Conservation (phyloP, 352 stramenopile species). For the Plasmopara muralis region DNA sequence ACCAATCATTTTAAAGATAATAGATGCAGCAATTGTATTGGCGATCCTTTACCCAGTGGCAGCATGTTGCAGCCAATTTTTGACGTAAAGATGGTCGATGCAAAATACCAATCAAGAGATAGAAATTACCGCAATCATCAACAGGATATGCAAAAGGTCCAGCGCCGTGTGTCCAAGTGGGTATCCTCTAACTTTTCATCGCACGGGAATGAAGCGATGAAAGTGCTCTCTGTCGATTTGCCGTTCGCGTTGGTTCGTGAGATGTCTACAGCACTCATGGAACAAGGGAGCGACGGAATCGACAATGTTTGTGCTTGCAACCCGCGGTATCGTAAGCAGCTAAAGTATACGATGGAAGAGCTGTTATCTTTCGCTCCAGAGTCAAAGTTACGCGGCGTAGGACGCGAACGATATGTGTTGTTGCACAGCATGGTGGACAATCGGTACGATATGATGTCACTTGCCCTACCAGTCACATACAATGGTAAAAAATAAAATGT, state of each 20-base stretch:
- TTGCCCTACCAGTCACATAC: constrained; percentile 42
- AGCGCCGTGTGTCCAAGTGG: constrained; percentile 82
- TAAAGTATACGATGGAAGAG: constrained; percentile 77
- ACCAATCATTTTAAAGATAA: constrained; percentile 25
- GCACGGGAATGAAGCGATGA: constrained; percentile 70
- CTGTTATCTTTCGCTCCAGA: constrained; percentile 42
- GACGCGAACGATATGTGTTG: constrained; percentile 72
- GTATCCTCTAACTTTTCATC: constrained; percentile 75
- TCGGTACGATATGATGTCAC: constrained; percentile 83
- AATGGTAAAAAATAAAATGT: not conserved
- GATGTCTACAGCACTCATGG: constrained; percentile 78
- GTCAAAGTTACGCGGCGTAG: constrained; percentile 30
- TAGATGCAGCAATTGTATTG: constrained; percentile 16
- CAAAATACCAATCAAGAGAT: constrained; percentile 49
- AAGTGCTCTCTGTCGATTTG: constrained; percentile 75
- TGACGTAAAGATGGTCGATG: constrained; percentile 70
- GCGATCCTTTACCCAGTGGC: constrained; percentile 7
- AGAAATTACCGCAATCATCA: constrained; percentile 51
- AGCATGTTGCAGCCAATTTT: constrained; percentile 54
- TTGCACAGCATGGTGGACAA: constrained; percentile 81
- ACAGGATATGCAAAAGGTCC: constrained; percentile 70
- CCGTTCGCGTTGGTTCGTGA: constrained; percentile 74
- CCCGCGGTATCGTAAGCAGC: constrained; percentile 73
- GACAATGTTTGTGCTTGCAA: constrained; percentile 52
- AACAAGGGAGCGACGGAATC: constrained; percentile 44